Percentiles rank a stretch among this genome's conserved stretches.
These are phyloP conservation scores for Lepidium africanum DNA, from an alignment of 345 rosid species.

Conservation along the genomic window DNA sequence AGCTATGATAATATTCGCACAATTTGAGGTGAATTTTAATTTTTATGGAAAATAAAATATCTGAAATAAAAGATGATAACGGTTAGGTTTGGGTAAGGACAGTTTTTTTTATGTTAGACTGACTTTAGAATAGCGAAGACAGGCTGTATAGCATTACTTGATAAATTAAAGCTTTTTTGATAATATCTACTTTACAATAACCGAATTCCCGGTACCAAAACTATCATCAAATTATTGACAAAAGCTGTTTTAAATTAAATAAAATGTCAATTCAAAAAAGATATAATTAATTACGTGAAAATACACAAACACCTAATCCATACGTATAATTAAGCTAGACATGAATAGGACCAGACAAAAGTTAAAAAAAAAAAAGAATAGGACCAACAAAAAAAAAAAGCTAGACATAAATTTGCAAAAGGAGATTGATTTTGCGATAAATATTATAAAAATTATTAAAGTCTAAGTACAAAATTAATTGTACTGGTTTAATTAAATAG, in stretches of 20 bases:
- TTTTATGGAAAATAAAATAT: constrained; percentile 2
- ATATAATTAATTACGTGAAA: not conserved
- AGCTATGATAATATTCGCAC: constrained; percentile 24
- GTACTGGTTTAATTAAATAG: too few relatives aligned
- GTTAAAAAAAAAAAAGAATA: too few relatives aligned
- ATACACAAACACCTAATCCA: not conserved
- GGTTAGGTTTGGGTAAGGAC: constrained; percentile 33
- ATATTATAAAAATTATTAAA: too few relatives aligned
- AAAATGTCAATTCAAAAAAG: not conserved
- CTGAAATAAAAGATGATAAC: constrained; percentile 20
- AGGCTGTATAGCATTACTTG: constrained; percentile 22
- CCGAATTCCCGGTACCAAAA: not conserved
- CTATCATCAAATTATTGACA: not conserved
- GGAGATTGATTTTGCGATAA: too few relatives aligned
- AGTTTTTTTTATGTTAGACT: constrained; percentile 13
- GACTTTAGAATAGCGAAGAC: constrained; percentile 26
- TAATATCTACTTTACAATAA: constrained; percentile 16
- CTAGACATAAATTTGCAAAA: too few relatives aligned
- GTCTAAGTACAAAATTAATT: too few relatives aligned
- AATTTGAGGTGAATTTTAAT: constrained; percentile 11
- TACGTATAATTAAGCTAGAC: too few relatives aligned
- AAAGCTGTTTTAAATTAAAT: not conserved
- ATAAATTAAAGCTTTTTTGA: constrained; percentile 3
- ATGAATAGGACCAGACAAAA: too few relatives aligned
- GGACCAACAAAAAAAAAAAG: too few relatives aligned